Evolutionary conservation across 1,284 basidiomycete species (phyloP), one percentile per base, ranked within the genome.

Genomic region (Ceratorhiza oryzae-sativae): DNA sequence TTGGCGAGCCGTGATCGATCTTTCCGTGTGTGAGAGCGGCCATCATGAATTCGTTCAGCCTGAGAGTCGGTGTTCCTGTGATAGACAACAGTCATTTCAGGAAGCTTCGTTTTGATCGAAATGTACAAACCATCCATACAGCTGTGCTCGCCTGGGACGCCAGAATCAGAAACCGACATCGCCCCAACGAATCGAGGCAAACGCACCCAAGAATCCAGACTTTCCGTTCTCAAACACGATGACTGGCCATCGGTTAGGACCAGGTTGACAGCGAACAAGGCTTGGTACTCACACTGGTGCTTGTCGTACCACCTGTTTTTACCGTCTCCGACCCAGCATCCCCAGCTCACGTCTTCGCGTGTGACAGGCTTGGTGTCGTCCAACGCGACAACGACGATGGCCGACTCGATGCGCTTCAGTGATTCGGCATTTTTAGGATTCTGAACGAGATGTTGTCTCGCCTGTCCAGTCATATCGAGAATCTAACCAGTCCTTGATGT

Each of bases 281-380:
- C n/a, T n/a, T n/a, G 15, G 34, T 34, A 84, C 90, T 74, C 80
- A 94, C 93, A 79, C 80, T 98, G 93, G 80, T 99, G 97, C 82
- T 99, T 99, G 85, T 99, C 97, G 80, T 92, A 98, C 86, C 93
- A 99, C 73, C 97, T 85, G 82, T 98, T 98, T 75, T 89, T 86
- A 49, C 94, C 95, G 76, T 97, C 89, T 51, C 97, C 97, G 32
- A 91, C 91, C 97, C 97, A 99, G 74, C 91, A 88, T 25, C 82
- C 84, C 90, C 93, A 93, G 71, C 91, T 91, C 20, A 91, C 85
- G 48, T 94, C 89, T 77, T 98, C 93, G 42, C 93, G 85, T 13
- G 91, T 94, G 49, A 92, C 83, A 0, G 94, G 94, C 67, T 85
- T 84, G 13, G 84, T 85, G 79, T 93, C 92, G 78, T 99, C 97